Evolutionary conservation across 2,329 filamentous ascomycete species (phyloP).

Genomic region (Harringtonia aguacate): DNA sequence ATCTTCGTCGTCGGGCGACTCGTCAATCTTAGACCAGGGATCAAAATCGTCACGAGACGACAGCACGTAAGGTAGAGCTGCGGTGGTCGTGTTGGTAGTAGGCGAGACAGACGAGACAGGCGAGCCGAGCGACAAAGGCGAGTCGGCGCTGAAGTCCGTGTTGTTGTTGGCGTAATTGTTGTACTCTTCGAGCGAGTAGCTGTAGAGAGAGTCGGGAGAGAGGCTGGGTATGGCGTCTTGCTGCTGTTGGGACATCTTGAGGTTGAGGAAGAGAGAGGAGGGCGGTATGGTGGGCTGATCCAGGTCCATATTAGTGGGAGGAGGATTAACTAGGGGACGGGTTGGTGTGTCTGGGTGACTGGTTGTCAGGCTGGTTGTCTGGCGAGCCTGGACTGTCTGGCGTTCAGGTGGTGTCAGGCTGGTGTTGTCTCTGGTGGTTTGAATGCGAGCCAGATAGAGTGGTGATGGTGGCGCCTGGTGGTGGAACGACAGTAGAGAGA

Average conservation of each 20-base stretch:
- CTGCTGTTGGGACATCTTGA: constrained; percentile 11
- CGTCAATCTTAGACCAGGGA: constrained; percentile 18
- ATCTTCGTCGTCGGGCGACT: constrained; percentile 16
- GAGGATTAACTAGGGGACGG: too few relatives aligned
- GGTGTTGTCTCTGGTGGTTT: background rate
- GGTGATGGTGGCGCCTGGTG: too few relatives aligned
- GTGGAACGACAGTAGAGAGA: background rate
- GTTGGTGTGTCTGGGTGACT: background rate
- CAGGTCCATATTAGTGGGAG: background rate
- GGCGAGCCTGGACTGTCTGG: constrained; percentile 6
- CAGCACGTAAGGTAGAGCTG: constrained; percentile 14
- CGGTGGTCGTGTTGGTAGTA: constrained; percentile 7
- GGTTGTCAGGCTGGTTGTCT: background rate
- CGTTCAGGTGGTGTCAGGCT: background rate
- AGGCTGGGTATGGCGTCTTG: constrained; percentile 14
- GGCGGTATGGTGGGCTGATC: background rate
- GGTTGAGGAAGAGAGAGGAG: background rate
- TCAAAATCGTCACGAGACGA: constrained; percentile 18
- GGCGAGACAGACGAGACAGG: constrained; percentile 19
- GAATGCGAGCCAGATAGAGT: background rate
- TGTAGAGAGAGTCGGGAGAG: constrained; percentile 16
- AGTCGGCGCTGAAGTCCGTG: constrained; percentile 23
- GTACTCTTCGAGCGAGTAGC: constrained; percentile 18
- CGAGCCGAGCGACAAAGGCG: constrained; percentile 22
- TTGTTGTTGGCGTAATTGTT: constrained; percentile 9